Conservation (phyloP, 306 rosid genomes). For the Sophora flavescens region DNA sequence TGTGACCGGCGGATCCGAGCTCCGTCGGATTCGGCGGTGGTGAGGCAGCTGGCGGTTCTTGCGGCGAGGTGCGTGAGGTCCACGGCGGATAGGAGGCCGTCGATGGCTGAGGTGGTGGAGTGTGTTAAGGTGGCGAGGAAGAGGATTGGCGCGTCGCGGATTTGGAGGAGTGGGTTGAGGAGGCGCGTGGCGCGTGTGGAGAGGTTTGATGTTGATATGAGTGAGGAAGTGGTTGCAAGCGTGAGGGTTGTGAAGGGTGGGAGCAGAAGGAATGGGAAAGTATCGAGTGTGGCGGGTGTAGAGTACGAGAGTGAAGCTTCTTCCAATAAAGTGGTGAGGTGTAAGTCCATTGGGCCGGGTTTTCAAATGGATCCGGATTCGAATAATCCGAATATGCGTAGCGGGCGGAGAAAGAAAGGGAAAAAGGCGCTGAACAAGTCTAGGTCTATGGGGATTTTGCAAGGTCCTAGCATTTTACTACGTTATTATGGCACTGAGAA, state of each 20-base stretch:
- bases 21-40: slow-evolving; percentile 51
- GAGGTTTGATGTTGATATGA: slow-evolving; percentile 33
- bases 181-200: slow-evolving; percentile 63
- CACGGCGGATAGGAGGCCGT: slow-evolving; percentile 76
- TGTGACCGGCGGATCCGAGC: slow-evolving; percentile 67
- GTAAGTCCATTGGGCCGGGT: slow-evolving; percentile 62
- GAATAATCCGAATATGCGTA: background rate
- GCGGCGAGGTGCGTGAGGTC: slow-evolving; percentile 82
- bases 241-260: slow-evolving; percentile 45
- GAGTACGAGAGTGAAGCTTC: slow-evolving; percentile 44
- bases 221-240: slow-evolving; percentile 42
- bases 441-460: slow-evolving; percentile 69
- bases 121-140: slow-evolving; percentile 49
- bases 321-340: slow-evolving; percentile 37
- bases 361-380: slow-evolving; percentile 37
- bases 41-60: slow-evolving; percentile 60
- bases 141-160: slow-evolving; percentile 51
- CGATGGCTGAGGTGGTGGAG: slow-evolving; percentile 80
- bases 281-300: slow-evolving; percentile 59
- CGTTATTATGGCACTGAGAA: background rate
- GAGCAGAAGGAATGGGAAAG: slow-evolving; percentile 67
- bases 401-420: slow-evolving; percentile 41
- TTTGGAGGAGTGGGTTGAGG: slow-evolving; percentile 64
- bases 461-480: slow-evolving; percentile 30
- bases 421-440: slow-evolving; percentile 63